These are phyloP conservation scores for Aristolochia californica DNA, from an alignment of 164 flowering plant species.

Conservation along the genomic window DNA sequence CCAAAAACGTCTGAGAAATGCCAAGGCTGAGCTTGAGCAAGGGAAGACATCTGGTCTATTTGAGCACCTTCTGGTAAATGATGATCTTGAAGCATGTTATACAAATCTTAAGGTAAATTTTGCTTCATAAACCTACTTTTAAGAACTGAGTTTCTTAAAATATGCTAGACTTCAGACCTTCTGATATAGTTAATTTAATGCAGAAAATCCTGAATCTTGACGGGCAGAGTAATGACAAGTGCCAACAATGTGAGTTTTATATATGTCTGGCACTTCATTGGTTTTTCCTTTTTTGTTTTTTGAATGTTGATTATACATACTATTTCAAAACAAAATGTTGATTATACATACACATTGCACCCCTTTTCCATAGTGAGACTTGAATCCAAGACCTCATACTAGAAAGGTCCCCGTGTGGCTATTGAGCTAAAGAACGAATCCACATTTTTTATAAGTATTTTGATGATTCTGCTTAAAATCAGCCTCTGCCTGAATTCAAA, in stretches of 20 bases:
- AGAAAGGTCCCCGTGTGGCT: too few relatives aligned
- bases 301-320: too few relatives aligned
- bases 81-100: constrained; percentile 70
- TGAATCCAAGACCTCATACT: too few relatives aligned
- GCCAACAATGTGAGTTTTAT: constrained; percentile 32
- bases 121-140: background rate
- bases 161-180: background rate
- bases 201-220: constrained; percentile 63
- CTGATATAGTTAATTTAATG: constrained; percentile 9
- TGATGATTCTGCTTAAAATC: too few relatives aligned
- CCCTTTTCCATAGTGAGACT: background rate
- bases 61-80: constrained; percentile 72
- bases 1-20: constrained; percentile 76
- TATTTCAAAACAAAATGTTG: background rate
- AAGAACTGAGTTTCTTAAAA: too few relatives aligned
- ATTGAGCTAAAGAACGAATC: too few relatives aligned
- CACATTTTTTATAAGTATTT: too few relatives aligned
- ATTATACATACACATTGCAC: background rate
- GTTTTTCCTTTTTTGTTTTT: background rate
- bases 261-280: background rate
- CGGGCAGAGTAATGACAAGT: constrained; percentile 13
- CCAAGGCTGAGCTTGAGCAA: constrained; percentile 66
- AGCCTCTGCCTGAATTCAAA: background rate
- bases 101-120: constrained; percentile 56
- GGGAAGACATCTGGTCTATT: constrained; percentile 65